phyloP scores from a whole-genome alignment of 495 filamentous ascomycete species.

The Glonium stellatum region DNA sequence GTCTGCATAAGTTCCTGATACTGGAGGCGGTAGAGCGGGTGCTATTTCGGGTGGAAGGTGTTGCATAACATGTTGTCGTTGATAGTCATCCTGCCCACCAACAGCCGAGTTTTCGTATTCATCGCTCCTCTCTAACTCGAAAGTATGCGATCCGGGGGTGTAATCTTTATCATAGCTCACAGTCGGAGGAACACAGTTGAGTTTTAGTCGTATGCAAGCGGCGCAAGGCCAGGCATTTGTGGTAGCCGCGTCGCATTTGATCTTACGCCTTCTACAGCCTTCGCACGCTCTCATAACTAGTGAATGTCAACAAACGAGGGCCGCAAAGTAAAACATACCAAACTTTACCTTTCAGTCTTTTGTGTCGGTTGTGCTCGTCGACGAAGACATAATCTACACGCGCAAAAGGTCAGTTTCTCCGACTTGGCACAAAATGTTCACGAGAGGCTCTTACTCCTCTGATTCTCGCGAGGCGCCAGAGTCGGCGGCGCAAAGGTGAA shows the following conservation, averaged over 20 bases:
- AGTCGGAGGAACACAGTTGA: conserved; percentile 88
- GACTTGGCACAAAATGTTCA: neutral
- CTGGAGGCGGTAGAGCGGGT: conserved; percentile 27
- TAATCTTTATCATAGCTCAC: conserved; percentile 78
- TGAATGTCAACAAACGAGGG: conserved; percentile 19
- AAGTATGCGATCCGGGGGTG: conserved; percentile 34
- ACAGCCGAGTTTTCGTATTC: conserved; percentile 41
- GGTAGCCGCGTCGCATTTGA: conserved; percentile 96
- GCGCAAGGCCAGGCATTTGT: conserved; percentile 98
- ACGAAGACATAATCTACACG: conserved; percentile 93
- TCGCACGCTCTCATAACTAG: conserved; percentile 98
- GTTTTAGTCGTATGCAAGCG: conserved; percentile 83
- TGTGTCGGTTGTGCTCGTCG: conserved; percentile 97
- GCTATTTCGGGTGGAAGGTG: conserved; percentile 25
- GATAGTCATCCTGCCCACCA: conserved; percentile 51
- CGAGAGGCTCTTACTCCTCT: conserved; percentile 50
- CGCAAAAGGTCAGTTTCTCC: conserved; percentile 1
- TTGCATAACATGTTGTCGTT: conserved; percentile 37
- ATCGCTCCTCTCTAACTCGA: conserved; percentile 27
- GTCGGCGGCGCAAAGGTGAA: conserved; percentile 56
- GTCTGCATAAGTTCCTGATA: conserved; percentile 30
- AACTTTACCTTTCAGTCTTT: conserved; percentile 80
- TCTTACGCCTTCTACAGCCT: conserved; percentile 82
- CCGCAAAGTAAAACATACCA: neutral
- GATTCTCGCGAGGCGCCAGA: conserved; percentile 53